Evolutionary conservation across 2,329 filamentous ascomycete species (phyloP).

Genomic region (Phoma sp.): DNA sequence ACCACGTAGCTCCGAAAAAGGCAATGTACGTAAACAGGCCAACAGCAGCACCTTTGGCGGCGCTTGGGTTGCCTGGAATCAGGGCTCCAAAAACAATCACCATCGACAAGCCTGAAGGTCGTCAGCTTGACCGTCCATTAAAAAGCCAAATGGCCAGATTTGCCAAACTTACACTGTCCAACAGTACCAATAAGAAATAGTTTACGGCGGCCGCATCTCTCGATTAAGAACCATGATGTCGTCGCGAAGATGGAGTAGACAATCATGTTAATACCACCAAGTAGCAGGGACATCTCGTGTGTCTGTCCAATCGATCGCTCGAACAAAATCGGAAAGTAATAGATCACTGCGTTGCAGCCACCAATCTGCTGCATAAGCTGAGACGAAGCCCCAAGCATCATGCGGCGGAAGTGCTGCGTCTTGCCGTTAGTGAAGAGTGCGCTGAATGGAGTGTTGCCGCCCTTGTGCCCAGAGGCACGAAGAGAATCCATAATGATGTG

Average conservation of each 20-base stretch:
- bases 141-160: too few species aligned
- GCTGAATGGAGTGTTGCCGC: constrained; percentile 54
- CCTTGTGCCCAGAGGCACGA: constrained; percentile 49
- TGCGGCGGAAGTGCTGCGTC: constrained; percentile 70
- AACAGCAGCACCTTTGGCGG: constrained; percentile 58
- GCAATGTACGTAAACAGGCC: constrained; percentile 72
- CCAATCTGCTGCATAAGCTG: constrained; percentile 41
- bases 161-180: constrained; percentile 50
- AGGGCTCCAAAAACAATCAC: constrained; percentile 49
- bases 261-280: constrained; percentile 61
- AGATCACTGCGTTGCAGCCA: constrained; percentile 52
- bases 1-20: constrained; percentile 68
- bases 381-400: constrained; percentile 65
- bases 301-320: constrained; percentile 58
- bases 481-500: constrained; percentile 70
- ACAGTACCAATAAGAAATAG: constrained; percentile 52
- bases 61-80: constrained; percentile 40
- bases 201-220: constrained; percentile 61
- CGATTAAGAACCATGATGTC: constrained; percentile 69
- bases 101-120: constrained; percentile 57
- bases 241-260: constrained; percentile 63
- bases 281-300: constrained; percentile 52
- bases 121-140: not conserved
- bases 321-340: constrained; percentile 53
- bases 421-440: constrained; percentile 67